Evolutionary conservation across 306 rosid genomes (phyloP).

Genomic region (Nissolia schottii): DNA sequence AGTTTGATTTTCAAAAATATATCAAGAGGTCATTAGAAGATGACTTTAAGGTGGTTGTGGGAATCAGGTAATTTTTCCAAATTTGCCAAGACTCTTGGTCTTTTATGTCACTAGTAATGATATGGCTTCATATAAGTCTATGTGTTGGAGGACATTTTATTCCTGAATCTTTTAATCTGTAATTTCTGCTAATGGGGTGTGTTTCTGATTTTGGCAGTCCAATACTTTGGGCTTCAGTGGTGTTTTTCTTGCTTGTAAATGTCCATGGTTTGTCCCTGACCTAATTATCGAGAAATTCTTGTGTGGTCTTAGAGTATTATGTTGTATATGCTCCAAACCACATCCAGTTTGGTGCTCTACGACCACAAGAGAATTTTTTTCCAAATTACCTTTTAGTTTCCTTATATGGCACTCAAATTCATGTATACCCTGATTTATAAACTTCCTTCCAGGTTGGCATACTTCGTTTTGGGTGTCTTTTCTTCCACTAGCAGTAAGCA

Average conservation of each 20-base stretch:
- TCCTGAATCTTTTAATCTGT: neutral
- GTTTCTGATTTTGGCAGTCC: constrained; percentile 64
- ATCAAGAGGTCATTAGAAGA: constrained; percentile 94
- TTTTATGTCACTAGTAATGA: neutral
- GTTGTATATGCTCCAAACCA: too few relatives aligned
- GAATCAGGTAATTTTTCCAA: constrained; percentile 69
- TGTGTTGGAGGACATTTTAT: neutral
- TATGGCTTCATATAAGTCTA: neutral
- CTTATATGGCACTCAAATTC: neutral
- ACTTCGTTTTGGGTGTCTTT: constrained; percentile 61
- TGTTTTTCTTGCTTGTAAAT: constrained; percentile 78
- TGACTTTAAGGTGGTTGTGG: constrained; percentile 96
- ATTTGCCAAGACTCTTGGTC: neutral
- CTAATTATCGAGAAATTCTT: neutral
- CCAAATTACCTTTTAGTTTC: too few relatives aligned
- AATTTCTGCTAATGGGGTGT: constrained; percentile 18
- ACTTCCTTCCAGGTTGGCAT: constrained; percentile 69
- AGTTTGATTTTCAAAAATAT: constrained; percentile 90
- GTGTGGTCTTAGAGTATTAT: too few relatives aligned
- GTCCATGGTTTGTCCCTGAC: constrained; percentile 63
- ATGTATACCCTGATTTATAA: neutral
- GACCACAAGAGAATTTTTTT: too few relatives aligned
- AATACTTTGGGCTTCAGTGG: constrained; percentile 77
- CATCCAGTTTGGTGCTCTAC: too few relatives aligned
- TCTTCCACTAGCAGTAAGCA: constrained; percentile 69